Percentiles rank a stretch among this genome's conserved stretches.
Evolutionary conservation across 192 early-diverging fungal genomes (phyloP).

Genomic region (Helicostylum pulchrum): DNA sequence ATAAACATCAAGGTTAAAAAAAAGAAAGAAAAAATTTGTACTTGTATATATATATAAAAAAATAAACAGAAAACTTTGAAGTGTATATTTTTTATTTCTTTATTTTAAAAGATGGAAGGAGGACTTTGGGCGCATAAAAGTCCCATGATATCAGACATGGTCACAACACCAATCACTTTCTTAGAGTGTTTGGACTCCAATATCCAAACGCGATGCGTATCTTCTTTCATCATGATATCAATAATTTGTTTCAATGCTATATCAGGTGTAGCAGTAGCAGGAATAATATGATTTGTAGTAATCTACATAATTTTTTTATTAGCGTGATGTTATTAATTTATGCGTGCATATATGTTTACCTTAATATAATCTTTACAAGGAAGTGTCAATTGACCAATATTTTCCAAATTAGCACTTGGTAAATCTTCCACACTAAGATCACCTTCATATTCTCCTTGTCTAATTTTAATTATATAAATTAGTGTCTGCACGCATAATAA

Average conservation of each 20-base stretch:
- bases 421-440: slow-evolving; percentile 53
- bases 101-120: background rate
- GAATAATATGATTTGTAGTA: background rate
- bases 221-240: slow-evolving; percentile 34
- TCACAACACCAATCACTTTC: slow-evolving; percentile 50
- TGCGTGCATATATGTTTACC: slow-evolving; percentile 25
- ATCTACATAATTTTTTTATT: slow-evolving; percentile 4
- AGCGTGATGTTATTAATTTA: background rate
- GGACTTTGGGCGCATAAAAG: slow-evolving; percentile 3
- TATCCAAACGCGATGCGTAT: slow-evolving; percentile 63
- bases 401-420: slow-evolving; percentile 43
- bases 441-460: slow-evolving; percentile 36
- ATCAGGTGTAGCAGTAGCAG: slow-evolving; percentile 24
- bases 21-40: too few relatives aligned
- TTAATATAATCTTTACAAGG: slow-evolving; percentile 52
- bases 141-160: slow-evolving; percentile 56
- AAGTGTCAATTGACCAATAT: slow-evolving; percentile 39
- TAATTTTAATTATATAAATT: background rate
- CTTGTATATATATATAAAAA: too few relatives aligned
- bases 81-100: background rate
- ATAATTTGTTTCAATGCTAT: slow-evolving; percentile 40
- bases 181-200: slow-evolving; percentile 25
- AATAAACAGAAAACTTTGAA: too few relatives aligned
- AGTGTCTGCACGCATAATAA: background rate
- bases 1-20: slow-evolving; percentile 4